Evolutionary conservation across 345 rosid genomes (phyloP).

Genomic region (Lepidium africanum): DNA sequence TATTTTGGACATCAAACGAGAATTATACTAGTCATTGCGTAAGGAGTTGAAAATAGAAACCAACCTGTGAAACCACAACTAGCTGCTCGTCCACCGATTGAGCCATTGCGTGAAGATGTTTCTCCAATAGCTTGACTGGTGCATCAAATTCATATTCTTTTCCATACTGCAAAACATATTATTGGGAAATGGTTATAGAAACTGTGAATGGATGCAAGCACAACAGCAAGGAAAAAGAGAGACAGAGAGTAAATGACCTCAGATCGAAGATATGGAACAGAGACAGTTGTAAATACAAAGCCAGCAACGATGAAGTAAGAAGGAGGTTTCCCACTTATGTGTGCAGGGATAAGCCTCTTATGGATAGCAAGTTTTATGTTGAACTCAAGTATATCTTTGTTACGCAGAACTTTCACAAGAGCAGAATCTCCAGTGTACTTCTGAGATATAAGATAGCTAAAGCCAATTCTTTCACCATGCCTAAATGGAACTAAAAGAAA

Average conservation of each 20-base stretch:
- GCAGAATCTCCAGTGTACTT: slow-evolving; percentile 90
- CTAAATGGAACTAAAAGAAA: slow-evolving; percentile 75
- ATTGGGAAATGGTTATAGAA: background rate
- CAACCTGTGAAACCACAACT: slow-evolving; percentile 86
- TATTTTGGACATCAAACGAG: background rate
- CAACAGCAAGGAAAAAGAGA: background rate
- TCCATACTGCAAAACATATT: slow-evolving; percentile 53
- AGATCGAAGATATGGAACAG: slow-evolving; percentile 88
- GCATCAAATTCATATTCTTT: slow-evolving; percentile 96
- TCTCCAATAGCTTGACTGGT: slow-evolving; percentile 84
- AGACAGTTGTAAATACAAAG: slow-evolving; percentile 74
- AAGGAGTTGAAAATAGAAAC: slow-evolving; percentile 1
- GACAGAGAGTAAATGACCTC: slow-evolving; percentile 48
- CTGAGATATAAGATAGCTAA: slow-evolving; percentile 89
- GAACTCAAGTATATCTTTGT: slow-evolving; percentile 52
- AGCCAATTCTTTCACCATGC: slow-evolving; percentile 89
- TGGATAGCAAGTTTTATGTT: slow-evolving; percentile 81
- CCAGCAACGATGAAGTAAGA: slow-evolving; percentile 90
- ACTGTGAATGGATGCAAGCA: background rate
- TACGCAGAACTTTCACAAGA: slow-evolving; percentile 65
- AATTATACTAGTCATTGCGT: background rate
- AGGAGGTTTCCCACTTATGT: slow-evolving; percentile 70
- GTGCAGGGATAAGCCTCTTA: slow-evolving; percentile 82
- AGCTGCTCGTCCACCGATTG: slow-evolving; percentile 78
- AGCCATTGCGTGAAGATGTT: slow-evolving; percentile 87